Base-by-base conservation (phyloP, 2,329 filamentous ascomycete genomes). In the Sporothrix inflata region DNA sequence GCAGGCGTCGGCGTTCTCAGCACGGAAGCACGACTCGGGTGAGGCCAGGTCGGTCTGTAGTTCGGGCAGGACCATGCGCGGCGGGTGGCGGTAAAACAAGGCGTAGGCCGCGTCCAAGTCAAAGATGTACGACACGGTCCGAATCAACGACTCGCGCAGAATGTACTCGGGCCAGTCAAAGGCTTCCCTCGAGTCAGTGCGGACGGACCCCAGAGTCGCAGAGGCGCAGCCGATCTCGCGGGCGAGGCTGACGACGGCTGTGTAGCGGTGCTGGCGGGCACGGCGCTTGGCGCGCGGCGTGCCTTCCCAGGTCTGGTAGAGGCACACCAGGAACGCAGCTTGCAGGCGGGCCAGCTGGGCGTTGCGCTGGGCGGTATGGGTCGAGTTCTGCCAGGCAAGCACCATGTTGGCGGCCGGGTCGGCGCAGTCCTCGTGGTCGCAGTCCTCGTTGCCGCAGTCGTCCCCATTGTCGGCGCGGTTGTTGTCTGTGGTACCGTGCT, bases 141-240 rank as follows among this genome's bases (percentile, higher is more conserved):
- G 49, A 21, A 69, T 47, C 16, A 69, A 9, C 0, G 67, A 69
- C 51, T 69, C 67, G 30, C 67, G 49, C 21, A 69, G 21, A 34
- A 69, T 69, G 51, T n/a, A 69, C 51, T 69, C 67, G 38, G 57
- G 5, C 67, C 67, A 69, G 67, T 69, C 67, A 21, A 69, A 69
- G 2, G 34, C 38, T 5, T 55, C 51, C 2, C 49, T 51, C 19
- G 30, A 24, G n/a, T 53, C 67, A n/a, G 67, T 69, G 51, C 51
- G 34, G 38, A 69, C 51, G 12, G 38, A 5, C 2, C 24, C 51
- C 21, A 69, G 51, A 1, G 67, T 69, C 2, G 67, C 67, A 11
- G 67, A 69, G 14, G 53, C 9, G 21, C 53, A 53, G 16, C 67
- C 67, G 16, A 69, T 69, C 16, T 69, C 51, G 38, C 67, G 67